Conservation (phyloP, 108 stramenopile species). For the Cyclotella kingstonii region DNA sequence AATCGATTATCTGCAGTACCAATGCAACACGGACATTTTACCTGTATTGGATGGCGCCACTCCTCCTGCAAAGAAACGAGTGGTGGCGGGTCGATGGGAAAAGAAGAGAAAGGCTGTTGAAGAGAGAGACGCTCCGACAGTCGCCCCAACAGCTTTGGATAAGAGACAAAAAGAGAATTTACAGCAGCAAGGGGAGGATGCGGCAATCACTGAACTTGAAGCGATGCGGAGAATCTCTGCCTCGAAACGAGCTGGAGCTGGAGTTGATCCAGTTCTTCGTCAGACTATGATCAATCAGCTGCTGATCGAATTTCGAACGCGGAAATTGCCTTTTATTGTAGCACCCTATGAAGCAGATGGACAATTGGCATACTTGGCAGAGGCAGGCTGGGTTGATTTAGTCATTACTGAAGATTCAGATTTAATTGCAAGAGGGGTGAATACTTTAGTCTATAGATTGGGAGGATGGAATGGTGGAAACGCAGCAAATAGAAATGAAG, state of each 20-base stretch:
- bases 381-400: constrained; percentile 65
- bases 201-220: constrained; percentile 14
- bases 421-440: constrained; percentile 80
- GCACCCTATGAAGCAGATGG: constrained; percentile 99
- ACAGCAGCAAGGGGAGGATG: constrained; percentile 24
- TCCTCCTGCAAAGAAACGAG: constrained; percentile 63
- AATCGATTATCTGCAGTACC: constrained; percentile 46
- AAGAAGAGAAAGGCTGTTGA: constrained; percentile 16
- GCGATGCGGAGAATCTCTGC: constrained; percentile 46
- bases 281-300: constrained; percentile 36
- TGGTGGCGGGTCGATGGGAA: constrained; percentile 23
- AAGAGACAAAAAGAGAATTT: not conserved
- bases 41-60: constrained; percentile 78
- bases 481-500: constrained; percentile 30
- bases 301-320: constrained; percentile 36
- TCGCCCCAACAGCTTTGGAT: no score
- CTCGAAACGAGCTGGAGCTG: constrained; percentile 65
- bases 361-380: constrained; percentile 89
- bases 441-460: constrained; percentile 83
- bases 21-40: constrained; percentile 50
- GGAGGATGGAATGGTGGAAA: constrained; percentile 56
- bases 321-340: constrained; percentile 69
- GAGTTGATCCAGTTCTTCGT: constrained; percentile 25
- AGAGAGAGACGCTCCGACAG: constrained; percentile 27
- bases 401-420: constrained; percentile 98